Evolutionary conservation across 257 asterid genomes (phyloP).

Genomic region (Nicotiana otophora): DNA sequence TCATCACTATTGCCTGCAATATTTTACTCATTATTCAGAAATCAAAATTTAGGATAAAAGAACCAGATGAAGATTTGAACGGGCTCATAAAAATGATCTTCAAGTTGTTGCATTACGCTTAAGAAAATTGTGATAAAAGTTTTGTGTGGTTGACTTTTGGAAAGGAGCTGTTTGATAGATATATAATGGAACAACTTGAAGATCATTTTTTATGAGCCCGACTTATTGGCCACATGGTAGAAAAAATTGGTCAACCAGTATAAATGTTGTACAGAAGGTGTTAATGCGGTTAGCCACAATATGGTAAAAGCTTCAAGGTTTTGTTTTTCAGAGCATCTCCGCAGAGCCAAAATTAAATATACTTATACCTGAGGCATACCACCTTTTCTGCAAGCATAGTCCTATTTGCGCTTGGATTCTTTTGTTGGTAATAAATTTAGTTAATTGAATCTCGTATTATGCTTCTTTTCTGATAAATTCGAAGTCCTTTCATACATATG

Average conservation of each 20-base stretch:
- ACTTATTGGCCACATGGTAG: not conserved
- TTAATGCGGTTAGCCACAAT: not conserved
- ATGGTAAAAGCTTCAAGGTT: not conserved
- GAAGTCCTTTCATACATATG: not conserved
- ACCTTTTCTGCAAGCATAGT: not conserved
- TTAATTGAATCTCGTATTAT: not conserved
- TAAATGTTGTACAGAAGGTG: not conserved
- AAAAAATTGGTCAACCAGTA: not conserved
- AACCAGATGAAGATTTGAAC: not conserved
- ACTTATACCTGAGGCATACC: not conserved
- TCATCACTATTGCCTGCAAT: not conserved
- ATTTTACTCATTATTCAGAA: not conserved
- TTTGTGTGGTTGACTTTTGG: not conserved
- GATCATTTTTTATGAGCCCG: no score
- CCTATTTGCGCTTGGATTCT: not conserved
- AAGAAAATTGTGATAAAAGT: not conserved
- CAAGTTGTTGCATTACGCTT: not conserved
- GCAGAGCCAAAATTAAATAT: not conserved
- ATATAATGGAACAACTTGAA: not conserved
- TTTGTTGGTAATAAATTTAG: not conserved
- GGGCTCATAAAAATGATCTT: not conserved
- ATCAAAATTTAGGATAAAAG: not conserved
- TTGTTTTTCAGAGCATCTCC: not conserved
- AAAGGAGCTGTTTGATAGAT: not conserved
- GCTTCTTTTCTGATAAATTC: not conserved